Evolutionary conservation across 352 stramenopile genomes (phyloP), one percentile per base, ranked within the genome.

Genomic region (Phytophthora sansomeana): DNA sequence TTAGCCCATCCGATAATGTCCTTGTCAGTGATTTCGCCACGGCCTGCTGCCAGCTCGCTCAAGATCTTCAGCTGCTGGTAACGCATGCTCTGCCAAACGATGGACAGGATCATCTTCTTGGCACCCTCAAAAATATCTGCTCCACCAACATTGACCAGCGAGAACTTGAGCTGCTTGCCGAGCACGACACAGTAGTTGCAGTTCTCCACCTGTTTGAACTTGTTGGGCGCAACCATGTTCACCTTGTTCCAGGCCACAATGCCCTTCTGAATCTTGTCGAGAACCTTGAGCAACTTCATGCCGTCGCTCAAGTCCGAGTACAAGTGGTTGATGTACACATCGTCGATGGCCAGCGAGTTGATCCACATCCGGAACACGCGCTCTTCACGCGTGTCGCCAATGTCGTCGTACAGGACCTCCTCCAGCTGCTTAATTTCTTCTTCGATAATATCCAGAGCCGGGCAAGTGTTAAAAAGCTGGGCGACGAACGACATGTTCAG

Each of bases 61-160:
- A 97, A 63, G 21, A 97, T 76, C 52, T 95, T 92, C 24, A 98
- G 68, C 50, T 96, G 92, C 67, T 97, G 90, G 73, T 95, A 83
- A 33, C 93, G 85, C 93, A 98, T 98, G 60, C 92, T 91, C 77
- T 98, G 93, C 93, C 92, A 98, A 33, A 98, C 96, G 33, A 98
- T 91, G 47, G 90, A 97, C 46, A 98, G 63, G 46, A 97, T 97
- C 61, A 98, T 81, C 74, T 98, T 98, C 70, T 96, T 95, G 43
- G 96, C 96, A 47, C 85, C 88, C 67, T 97, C 92, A 30, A 90
- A 95, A 49, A 98, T 98, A 71, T 98, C 93, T 1, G 93, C 77
- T 6, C 91, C 91, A 21, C 92, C 93, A 48, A 98, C 89, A 69
- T 97, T 97, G 1, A 97, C 88, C 6, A 97, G 69, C 47, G 83